Evolutionary conservation across 768 basidiomycete species (phyloP).

Genomic region (Pluteus cervinus): DNA sequence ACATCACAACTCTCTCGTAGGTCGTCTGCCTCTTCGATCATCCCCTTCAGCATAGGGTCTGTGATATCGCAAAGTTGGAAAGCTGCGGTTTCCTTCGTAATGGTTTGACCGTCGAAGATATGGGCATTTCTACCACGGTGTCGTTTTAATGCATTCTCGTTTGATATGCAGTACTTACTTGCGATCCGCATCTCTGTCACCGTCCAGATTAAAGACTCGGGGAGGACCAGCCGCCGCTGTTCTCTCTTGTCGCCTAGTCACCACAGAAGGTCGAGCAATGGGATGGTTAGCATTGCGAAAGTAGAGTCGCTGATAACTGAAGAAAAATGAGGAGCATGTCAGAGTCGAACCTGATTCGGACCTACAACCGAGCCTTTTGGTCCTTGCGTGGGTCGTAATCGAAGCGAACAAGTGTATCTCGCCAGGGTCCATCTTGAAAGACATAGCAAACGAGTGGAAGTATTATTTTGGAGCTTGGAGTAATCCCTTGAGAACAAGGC

Average conservation of each 20-base stretch:
- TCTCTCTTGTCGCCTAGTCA: constrained; percentile 57
- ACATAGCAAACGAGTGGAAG: constrained; percentile 81
- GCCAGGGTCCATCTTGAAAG: constrained; percentile 92
- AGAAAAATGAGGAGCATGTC: not conserved
- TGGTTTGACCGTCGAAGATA: constrained; percentile 79
- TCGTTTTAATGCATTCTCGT: constrained; percentile 7
- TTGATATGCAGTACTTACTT: constrained; percentile 25
- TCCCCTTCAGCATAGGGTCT: constrained; percentile 75
- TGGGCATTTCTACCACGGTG: constrained; percentile 53
- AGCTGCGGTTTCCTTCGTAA: constrained; percentile 82
- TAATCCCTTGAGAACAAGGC: constrained; percentile 29
- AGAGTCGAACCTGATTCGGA: constrained; percentile 7
- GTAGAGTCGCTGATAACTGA: constrained; percentile 86
- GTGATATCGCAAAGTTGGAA: constrained; percentile 92
- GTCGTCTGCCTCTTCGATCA: constrained; percentile 72
- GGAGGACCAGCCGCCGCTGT: constrained; percentile 34
- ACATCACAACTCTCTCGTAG: constrained; percentile 73
- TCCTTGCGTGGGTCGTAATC: constrained; percentile 87
- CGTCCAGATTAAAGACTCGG: constrained; percentile 31
- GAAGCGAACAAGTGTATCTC: constrained; percentile 81
- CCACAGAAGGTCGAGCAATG: constrained; percentile 71
- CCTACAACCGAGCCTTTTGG: constrained; percentile 70
- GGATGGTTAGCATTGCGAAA: constrained; percentile 86
- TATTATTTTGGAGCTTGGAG: constrained; percentile 77
- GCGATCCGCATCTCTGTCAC: constrained; percentile 34